Evolutionary conservation across 352 stramenopile genomes (phyloP).

Genomic region (Pythium pyrilobum): DNA sequence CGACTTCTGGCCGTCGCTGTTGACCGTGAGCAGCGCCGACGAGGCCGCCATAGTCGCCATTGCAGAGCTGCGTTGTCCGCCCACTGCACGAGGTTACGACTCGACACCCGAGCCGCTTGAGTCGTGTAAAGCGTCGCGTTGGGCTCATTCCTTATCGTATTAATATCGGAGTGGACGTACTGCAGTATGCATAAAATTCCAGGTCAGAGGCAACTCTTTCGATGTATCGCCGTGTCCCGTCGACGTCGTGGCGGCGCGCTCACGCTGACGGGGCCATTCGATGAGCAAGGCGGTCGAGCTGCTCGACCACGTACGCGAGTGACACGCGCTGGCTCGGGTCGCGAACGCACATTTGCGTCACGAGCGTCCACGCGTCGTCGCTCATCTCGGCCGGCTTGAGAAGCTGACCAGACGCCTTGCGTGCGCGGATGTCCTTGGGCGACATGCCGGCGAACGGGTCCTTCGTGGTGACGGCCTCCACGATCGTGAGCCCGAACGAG

Average conservation of each 20-base stretch:
- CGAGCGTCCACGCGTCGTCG: background rate
- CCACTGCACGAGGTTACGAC: slow-evolving; percentile 93
- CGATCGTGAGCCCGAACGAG: slow-evolving; percentile 26
- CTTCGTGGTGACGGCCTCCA: slow-evolving; percentile 27
- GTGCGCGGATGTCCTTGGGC: background rate
- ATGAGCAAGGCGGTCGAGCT: slow-evolving; percentile 9
- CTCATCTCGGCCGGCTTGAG: background rate
- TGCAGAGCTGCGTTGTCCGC: slow-evolving; percentile 35
- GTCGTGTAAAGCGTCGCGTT: too few relatives aligned
- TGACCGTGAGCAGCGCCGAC: slow-evolving; percentile 57
- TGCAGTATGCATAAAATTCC: too few relatives aligned
- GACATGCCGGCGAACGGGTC: too few relatives aligned
- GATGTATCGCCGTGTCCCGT: too few relatives aligned
- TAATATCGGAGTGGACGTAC: too few relatives aligned
- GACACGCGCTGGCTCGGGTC: slow-evolving; percentile 6
- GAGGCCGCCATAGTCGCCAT: slow-evolving; percentile 60
- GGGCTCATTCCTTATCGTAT: too few relatives aligned
- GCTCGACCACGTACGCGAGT: slow-evolving; percentile 5
- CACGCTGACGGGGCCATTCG: too few relatives aligned
- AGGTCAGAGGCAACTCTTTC: too few relatives aligned
- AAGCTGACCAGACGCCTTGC: background rate
- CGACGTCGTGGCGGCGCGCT: too few relatives aligned
- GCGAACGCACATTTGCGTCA: slow-evolving; percentile 6
- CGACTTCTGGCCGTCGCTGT: slow-evolving; percentile 61
- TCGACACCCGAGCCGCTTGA: slow-evolving; percentile 86